Evolutionary conservation across 2,329 filamentous ascomycete genomes (phyloP), one percentile per base, ranked within the genome.

Genomic region (Fusarium avenaceum): DNA sequence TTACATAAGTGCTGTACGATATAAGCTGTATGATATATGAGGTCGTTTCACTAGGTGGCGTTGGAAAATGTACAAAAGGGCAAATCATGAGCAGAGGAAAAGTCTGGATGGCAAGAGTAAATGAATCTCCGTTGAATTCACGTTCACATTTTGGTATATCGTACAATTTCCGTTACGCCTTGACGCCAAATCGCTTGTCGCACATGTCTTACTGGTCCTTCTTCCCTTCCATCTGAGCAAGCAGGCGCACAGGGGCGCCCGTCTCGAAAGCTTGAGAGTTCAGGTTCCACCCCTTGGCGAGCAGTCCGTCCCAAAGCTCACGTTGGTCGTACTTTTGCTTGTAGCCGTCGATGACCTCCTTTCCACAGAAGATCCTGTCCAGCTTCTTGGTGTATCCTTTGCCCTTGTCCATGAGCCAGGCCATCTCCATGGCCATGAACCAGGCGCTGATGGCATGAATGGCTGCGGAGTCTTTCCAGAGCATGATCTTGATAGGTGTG

Each of bases 381-480:
- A 71, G 50, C 48, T 66, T 63, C 20, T 56, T 61, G 7, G 66
- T 73, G 54, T 72, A 76, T 10, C 53, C 70, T 43, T 40, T 53
- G 6, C 63, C 58, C 38, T 71, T 61, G 2, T 72, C 60, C 72
- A 77, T 75, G 3, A 71, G 54, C 77, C 78, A 80, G 3, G 78
- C 78, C 17, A 77, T 74, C 43, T 80, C 76, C 74, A 81, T 72
- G 19, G 78, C 77, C 57, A 69, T 70, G 35, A 79, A 79, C 80
- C 80, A 82, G 1, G 78, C 78, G 19, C 71, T 63, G 3, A 81
- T 70, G 14, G 74, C 75, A 32, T 81, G 74, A 3, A 63, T 46
- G 1, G 78, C 72, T 19, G 68, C 59, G 2, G 76, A 72, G 0
- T 71, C 73, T 9, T 75, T 67, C 72, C 75, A 78, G 11, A 82